Evolutionary conservation across 768 basidiomycete species (phyloP), one percentile per base, ranked within the genome.

Genomic region (Podaxis carcinomalis): DNA sequence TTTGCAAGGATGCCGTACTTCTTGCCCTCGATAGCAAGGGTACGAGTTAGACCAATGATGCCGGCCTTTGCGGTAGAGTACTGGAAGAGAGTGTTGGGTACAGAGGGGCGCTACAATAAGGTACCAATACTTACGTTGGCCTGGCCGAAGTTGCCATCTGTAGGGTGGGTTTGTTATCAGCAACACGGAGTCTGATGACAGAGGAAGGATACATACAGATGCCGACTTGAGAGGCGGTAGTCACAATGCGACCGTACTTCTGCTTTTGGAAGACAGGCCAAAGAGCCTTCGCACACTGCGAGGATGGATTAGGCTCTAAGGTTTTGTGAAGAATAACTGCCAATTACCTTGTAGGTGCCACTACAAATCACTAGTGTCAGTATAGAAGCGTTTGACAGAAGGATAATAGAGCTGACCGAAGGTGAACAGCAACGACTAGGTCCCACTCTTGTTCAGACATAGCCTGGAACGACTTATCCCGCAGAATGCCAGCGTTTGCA

Each of bases 201-300:
- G n/a, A 10, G 39, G 39, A 11, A n/a, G 32, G 32, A 6, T 1
- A 81, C 92, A 68, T 68, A 95, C 93, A 94, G 56, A 98, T 87
- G 62, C 95, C 96, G 53, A 93, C 93, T 70, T 89, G 88, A 1
- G 95, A 98, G 62, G 86, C 83, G n/a, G 95, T 98, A 32, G 92
- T 96, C 56, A 98, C 83, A 68, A 99, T 95, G 47, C 97, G 87
- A 28, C 97, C 97, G 70, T 88, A 97, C 74, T 93, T 94, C 72
- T 98, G 96, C 76, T 94, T 90, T 74, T 91, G 90, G 84, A 99
- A 98, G 66, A 93, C 77, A 0, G 95, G 94, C 97, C 97, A 99
- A 25, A 92, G 89, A 4, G 96, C 97, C 69, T 96, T 92, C 28
- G 86, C 88, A 64, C 93, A 95, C 90, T 94, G 62, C 4, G 50